Evolutionary conservation across 73 alveolate species (phyloP).

Genomic region (Vitrella brassicaformis): DNA sequence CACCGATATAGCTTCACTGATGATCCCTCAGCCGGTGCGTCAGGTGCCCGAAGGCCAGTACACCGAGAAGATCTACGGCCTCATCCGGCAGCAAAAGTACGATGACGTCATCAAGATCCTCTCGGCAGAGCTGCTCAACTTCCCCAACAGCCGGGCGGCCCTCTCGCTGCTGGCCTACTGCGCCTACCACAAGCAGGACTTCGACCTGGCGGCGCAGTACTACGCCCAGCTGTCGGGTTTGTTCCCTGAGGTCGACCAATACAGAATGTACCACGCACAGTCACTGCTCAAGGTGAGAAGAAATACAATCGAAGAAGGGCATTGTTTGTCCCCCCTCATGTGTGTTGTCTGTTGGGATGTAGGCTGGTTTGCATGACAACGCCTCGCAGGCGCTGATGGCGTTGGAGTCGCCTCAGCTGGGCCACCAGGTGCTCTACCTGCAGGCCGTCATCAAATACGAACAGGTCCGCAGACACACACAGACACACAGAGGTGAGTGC

Average conservation of each 20-base stretch:
- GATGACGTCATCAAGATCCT: background rate
- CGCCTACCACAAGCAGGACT: background rate
- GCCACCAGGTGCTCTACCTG: background rate
- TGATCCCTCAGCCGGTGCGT: no score
- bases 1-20: no score
- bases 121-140: background rate
- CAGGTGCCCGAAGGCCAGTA: background rate
- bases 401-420: background rate
- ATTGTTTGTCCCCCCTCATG: no score
- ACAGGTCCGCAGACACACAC: background rate
- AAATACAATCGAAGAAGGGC: no score
- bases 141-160: background rate
- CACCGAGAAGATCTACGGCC: background rate
- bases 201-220: background rate
- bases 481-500: background rate
- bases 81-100: background rate
- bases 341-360: no score
- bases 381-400: background rate
- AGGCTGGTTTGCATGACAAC: conserved; percentile 37
- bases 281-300: no score
- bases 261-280: conserved; percentile 57
- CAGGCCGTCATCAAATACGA: background rate
- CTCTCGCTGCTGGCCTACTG: background rate
- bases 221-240: background rate
- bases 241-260: conserved; percentile 36